phyloP scores from a whole-genome alignment of 176 grass and related monocot genomes.

The Zoysia japonica region DNA sequence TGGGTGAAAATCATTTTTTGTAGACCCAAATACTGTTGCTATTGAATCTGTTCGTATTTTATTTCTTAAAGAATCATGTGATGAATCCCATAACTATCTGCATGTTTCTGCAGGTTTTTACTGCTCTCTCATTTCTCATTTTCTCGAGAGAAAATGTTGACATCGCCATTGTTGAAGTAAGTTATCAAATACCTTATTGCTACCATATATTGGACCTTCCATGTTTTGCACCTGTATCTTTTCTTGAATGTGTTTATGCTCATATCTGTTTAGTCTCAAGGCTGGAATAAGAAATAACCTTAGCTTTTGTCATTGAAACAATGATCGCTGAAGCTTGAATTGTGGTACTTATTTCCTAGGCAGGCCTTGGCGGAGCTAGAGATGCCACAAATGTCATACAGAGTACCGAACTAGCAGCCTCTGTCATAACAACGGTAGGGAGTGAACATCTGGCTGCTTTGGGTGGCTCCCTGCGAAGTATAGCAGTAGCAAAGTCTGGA shows the following conservation, averaged over 20 bases:
- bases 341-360: conserved; percentile 53
- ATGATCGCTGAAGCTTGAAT: background rate
- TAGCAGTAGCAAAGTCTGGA: conserved; percentile 90
- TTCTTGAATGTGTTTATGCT: background rate
- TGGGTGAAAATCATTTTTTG: background rate
- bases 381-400: conserved; percentile 93
- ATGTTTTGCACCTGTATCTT: background rate
- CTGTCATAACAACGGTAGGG: conserved; percentile 85
- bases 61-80: background rate
- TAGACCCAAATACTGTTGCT: background rate
- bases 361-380: conserved; percentile 92
- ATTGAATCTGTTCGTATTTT: conserved; percentile 16
- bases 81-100: conserved; percentile 2
- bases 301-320: background rate
- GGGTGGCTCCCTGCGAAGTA: conserved; percentile 82
- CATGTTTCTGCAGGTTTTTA: conserved; percentile 73
- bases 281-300: background rate
- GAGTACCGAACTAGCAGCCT: conserved; percentile 69
- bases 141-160: conserved; percentile 83
- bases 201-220: background rate
- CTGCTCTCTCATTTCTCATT: conserved; percentile 73
- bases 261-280: conserved; percentile 15
- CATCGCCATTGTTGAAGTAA: conserved; percentile 89
- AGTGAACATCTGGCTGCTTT: conserved; percentile 89
- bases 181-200: conserved; percentile 17